Conservation (phyloP, 2,329 filamentous ascomycete genomes). For the Ophiostoma fasciatum region DNA sequence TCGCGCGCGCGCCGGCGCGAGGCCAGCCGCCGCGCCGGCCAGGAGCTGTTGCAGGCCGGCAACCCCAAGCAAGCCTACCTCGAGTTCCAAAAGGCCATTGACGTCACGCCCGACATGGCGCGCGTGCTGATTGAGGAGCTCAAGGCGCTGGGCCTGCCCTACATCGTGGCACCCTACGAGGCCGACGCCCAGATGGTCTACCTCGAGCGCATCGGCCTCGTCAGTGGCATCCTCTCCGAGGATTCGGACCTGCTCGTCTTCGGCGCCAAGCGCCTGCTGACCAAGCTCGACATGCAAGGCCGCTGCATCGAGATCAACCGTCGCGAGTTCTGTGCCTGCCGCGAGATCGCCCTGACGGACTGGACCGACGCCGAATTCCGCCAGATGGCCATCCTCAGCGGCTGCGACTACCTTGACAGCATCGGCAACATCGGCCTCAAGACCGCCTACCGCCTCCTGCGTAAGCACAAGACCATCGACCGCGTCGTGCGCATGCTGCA, state of each 20-base stretch:
- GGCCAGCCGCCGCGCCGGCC: slow-evolving; percentile 58
- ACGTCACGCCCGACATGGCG: slow-evolving; percentile 94
- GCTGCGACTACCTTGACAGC: slow-evolving; percentile 85
- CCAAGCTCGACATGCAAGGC: slow-evolving; percentile 88
- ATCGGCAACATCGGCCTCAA: slow-evolving; percentile 81
- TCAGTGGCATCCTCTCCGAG: slow-evolving; percentile 82
- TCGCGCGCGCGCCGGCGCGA: slow-evolving; percentile 61
- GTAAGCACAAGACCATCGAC: slow-evolving; percentile 80
- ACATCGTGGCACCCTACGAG: slow-evolving; percentile 92
- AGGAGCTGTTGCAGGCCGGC: slow-evolving; percentile 69
- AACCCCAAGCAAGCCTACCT: slow-evolving; percentile 65
- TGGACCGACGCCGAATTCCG: slow-evolving; percentile 90
- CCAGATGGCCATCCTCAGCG: slow-evolving; percentile 89
- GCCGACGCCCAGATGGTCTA: slow-evolving; percentile 96
- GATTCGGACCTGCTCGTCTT: slow-evolving; percentile 95
- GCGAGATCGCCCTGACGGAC: slow-evolving; percentile 75
- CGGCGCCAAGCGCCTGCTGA: slow-evolving; percentile 76
- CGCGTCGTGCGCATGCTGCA: slow-evolving; percentile 68
- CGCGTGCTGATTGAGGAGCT: slow-evolving; percentile 80
- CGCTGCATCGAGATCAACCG: slow-evolving; percentile 87
- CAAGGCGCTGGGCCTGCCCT: slow-evolving; percentile 64
- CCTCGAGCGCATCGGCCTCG: slow-evolving; percentile 69
- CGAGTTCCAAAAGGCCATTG: slow-evolving; percentile 88
- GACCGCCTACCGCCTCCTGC: slow-evolving; percentile 79
- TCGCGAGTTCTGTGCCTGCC: slow-evolving; percentile 73